These are phyloP conservation scores for Endocarpon pusillum DNA, from an alignment of 495 filamentous ascomycete genomes.

Conservation along the genomic window DNA sequence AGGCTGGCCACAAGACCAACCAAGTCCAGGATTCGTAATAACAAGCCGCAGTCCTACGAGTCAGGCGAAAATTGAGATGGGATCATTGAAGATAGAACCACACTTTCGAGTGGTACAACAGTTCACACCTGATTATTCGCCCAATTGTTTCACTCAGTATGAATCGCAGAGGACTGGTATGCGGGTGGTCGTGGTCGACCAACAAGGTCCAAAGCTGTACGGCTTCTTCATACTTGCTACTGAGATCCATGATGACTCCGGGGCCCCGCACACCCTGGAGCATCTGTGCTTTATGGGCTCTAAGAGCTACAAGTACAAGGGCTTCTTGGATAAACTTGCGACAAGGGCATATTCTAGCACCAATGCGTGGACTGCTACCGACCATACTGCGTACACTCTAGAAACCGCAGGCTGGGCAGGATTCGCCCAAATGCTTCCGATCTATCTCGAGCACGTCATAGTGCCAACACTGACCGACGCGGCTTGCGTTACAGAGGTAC, in stretches of 20 bases:
- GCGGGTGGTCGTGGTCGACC: constrained; percentile 80
- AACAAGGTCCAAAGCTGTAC: constrained; percentile 81
- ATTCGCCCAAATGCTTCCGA: constrained; percentile 81
- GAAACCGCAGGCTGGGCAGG: constrained; percentile 93
- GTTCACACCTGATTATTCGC: constrained; percentile 79
- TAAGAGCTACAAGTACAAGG: constrained; percentile 84
- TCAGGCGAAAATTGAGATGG: too few species aligned
- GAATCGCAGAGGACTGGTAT: constrained; percentile 77
- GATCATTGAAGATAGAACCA: too few species aligned
- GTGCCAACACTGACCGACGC: constrained; percentile 83
- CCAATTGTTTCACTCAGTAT: constrained; percentile 73
- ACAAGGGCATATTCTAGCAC: constrained; percentile 79
- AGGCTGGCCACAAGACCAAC: too few species aligned
- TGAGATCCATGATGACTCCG: constrained; percentile 93
- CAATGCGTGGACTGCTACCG: constrained; percentile 87
- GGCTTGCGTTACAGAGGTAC: constrained; percentile 86
- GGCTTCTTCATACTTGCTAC: constrained; percentile 93
- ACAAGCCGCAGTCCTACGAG: too few species aligned
- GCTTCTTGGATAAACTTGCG: constrained; percentile 82
- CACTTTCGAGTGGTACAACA: constrained; percentile 71
- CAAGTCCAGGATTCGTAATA: too few species aligned
- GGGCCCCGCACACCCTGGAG: constrained; percentile 88
- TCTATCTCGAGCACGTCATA: constrained; percentile 92
- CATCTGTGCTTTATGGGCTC: constrained; percentile 98
- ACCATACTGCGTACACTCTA: constrained; percentile 93